Base-by-base conservation (phyloP, 2,329 filamentous ascomycete genomes). In the Tolypocladium nubicola region DNA sequence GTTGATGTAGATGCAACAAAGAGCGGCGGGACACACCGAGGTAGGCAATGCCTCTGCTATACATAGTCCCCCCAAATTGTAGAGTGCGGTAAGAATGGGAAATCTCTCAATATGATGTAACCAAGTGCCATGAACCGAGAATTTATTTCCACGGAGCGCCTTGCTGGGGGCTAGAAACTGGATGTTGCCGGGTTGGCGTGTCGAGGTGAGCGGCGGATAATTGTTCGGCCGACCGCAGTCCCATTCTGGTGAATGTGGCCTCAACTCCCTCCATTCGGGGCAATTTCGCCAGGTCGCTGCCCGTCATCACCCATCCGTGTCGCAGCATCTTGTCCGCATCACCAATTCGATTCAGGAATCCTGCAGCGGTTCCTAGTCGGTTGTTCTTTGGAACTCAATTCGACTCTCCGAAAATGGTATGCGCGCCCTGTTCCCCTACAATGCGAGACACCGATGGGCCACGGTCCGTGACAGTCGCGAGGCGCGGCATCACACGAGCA, bases 201-300 rank as follows among this genome's bases (percentile, higher is more conserved):
- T 8, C 16, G 26, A 33, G 7, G 14, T 23, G 23, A 30, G 55
- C 45, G 39, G 38, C 71, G 71, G 71, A 73, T 60, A 64, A 73
- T 69, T 56, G 59, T 71, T 72, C 56, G 43, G 57, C 68, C 70
- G 70, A 56, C 41, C 38, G 56, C 54, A 57, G 61, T 59, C 50
- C 49, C 61, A 68, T 72, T 72, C 67, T 71, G 65, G 72, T 62
- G 73, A 74, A 74, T 70, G 73, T 75, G 73, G 73, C 73, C 73
- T 75, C 68, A 74, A 74, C 69, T 72, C 64, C 61, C 60, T 59
- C 60, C 60, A 35, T 62, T 59, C 63, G 62, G 59, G 60, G 64
- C 62, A 66, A 66, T 67, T 67, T 68, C 61, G 56, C 58, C 63
- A 64, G 59, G 60, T 60, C 59, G 59, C 59, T 58, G 60, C 61